Evolutionary conservation across 78 protist species (phyloP).

Genomic region (Anaeramoeba flamelloides): DNA sequence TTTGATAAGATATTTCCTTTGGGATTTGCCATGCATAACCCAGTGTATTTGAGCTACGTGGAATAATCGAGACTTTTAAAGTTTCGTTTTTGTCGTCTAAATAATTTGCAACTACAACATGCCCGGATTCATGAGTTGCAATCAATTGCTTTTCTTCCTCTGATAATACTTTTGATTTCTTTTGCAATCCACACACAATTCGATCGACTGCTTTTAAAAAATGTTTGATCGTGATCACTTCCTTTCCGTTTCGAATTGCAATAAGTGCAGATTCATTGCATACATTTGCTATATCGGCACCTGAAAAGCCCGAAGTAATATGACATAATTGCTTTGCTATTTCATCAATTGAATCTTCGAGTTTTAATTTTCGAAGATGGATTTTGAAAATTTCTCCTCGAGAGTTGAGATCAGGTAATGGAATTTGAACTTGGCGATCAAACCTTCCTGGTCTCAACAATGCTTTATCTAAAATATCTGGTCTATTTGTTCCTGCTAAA

Average conservation of each 20-base stretch:
- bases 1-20: constrained; percentile 51
- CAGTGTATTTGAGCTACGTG: constrained; percentile 76
- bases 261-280: constrained; percentile 64
- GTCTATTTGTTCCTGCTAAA: constrained; percentile 76
- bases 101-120: constrained; percentile 88
- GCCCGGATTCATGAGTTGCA: constrained; percentile 98
- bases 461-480: constrained; percentile 75
- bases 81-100: constrained; percentile 79
- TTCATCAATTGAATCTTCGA: constrained; percentile 7
- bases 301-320: constrained; percentile 44
- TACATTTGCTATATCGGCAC: constrained; percentile 86
- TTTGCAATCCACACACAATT: constrained; percentile 65
- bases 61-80: constrained; percentile 86
- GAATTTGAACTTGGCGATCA: constrained; percentile 49
- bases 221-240: constrained; percentile 28
- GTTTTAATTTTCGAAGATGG: constrained; percentile 53
- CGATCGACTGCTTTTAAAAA: constrained; percentile 88
- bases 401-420: constrained; percentile 70
- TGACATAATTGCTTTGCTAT: constrained; percentile 14
- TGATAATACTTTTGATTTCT: constrained; percentile 28
- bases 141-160: constrained; percentile 48
- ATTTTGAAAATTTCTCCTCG: constrained; percentile 69
- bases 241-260: constrained; percentile 22
- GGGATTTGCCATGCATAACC: constrained; percentile 92
- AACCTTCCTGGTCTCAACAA: constrained; percentile 95